A percentile compares a stretch with the other conserved stretches of the same genome.
Evolutionary conservation across 108 stramenopile species (phyloP).

Genomic region (Parietichytrium sp.): DNA sequence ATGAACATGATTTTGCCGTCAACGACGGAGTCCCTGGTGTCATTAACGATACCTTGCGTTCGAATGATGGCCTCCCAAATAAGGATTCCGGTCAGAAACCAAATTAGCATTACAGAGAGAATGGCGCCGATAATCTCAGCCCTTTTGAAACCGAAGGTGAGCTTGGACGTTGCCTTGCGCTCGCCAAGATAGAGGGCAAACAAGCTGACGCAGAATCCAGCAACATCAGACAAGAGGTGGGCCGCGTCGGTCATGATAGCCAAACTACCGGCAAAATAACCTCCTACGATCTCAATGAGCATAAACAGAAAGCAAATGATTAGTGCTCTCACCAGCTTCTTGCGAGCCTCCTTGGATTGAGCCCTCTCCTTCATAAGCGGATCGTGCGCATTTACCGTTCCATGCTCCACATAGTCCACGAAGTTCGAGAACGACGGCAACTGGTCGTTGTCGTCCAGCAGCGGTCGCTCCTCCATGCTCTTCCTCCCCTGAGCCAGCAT

Average conservation of each 20-base stretch:
- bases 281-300: constrained; percentile 53
- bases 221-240: constrained; percentile 61
- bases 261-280: constrained; percentile 52
- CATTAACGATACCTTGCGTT: constrained; percentile 34
- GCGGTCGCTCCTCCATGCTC: not conserved
- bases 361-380: not conserved
- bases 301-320: constrained; percentile 57
- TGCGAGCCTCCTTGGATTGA: not conserved
- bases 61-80: constrained; percentile 69
- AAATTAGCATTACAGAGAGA: constrained; percentile 75
- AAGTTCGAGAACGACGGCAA: not conserved
- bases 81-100: constrained; percentile 70
- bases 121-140: constrained; percentile 87
- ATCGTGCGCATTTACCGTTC: not conserved
- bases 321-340: constrained; percentile 50
- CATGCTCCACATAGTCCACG: constrained; percentile 7
- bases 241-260: constrained; percentile 63
- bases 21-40: constrained; percentile 54
- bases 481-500: too few species aligned
- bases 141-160: constrained; percentile 83
- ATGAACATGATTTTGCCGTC: constrained; percentile 82
- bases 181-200: constrained; percentile 73
- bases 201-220: constrained; percentile 47
- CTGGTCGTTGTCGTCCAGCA: not conserved
- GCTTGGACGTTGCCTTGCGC: constrained; percentile 70